A percentile compares a stretch with the other conserved stretches of the same genome.
These are phyloP conservation scores for Oldenlandia corymbosa DNA, from an alignment of 257 asterid genomes.

Conservation along the genomic window DNA sequence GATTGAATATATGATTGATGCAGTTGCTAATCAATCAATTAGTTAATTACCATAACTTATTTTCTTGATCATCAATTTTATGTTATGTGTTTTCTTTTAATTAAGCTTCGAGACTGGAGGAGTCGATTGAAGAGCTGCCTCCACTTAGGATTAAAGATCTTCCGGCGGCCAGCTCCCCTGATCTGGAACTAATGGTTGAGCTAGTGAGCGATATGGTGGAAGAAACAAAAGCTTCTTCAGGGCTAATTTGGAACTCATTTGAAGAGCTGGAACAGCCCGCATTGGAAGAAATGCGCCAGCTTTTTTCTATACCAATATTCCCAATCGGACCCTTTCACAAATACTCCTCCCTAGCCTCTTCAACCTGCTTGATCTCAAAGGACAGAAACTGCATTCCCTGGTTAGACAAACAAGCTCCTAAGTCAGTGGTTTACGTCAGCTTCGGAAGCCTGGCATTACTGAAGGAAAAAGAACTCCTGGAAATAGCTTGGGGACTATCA, in stretches of 20 bases:
- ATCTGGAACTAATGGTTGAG: constrained; percentile 14
- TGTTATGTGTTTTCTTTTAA: neutral
- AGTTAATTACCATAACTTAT: no score
- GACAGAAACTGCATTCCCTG: constrained; percentile 38
- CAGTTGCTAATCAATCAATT: no score
- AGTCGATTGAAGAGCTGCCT: constrained; percentile 38
- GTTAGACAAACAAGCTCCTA: constrained; percentile 28
- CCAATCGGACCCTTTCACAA: constrained; percentile 49
- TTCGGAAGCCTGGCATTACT: constrained; percentile 37
- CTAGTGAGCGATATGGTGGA: constrained; percentile 21
- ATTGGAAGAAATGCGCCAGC: constrained; percentile 18
- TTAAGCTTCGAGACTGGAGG: constrained; percentile 28
- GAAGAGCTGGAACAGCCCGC: constrained; percentile 40
- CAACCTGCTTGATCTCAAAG: constrained; percentile 27
- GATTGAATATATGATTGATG: no score
- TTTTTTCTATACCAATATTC: constrained; percentile 34
- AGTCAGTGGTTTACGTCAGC: constrained; percentile 40
- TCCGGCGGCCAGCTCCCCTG: constrained; percentile 16
- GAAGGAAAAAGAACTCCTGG: constrained; percentile 25
- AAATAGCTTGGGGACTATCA: constrained; percentile 38
- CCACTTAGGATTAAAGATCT: constrained; percentile 40
- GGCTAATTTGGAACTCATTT: constrained; percentile 41
- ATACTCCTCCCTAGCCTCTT: constrained; percentile 19
- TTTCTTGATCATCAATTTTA: neutral
- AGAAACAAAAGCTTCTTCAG: constrained; percentile 37